Evolutionary conservation across 2,329 filamentous ascomycete species (phyloP).

Genomic region (Ceratocystis ficicola): DNA sequence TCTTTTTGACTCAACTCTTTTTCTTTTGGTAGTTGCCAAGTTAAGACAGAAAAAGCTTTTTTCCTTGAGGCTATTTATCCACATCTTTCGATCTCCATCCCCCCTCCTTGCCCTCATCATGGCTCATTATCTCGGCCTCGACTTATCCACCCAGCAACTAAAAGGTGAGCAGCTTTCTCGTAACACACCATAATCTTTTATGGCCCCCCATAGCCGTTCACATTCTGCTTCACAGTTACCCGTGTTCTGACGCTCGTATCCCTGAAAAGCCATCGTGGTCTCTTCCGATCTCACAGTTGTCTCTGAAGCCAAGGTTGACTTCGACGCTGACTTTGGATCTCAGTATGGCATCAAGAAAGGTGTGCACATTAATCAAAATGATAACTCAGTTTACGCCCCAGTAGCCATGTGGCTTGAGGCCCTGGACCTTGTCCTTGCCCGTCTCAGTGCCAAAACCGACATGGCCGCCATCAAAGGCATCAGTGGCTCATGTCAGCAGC

Average conservation of each 20-base stretch:
- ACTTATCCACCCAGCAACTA: constrained; percentile 91
- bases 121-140: constrained; percentile 72
- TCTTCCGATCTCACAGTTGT: constrained; percentile 68
- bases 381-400: constrained; percentile 84
- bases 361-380: constrained; percentile 66
- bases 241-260: constrained; percentile 8
- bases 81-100: neutral
- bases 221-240: neutral
- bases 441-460: constrained; percentile 53
- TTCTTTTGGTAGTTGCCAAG: neutral
- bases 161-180: constrained; percentile 49
- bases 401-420: constrained; percentile 93
- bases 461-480: constrained; percentile 66
- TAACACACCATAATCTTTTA: neutral
- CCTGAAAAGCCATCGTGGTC: constrained; percentile 59
- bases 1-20: neutral
- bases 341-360: constrained; percentile 79
- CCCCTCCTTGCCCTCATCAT: neutral
- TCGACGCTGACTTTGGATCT: constrained; percentile 65
- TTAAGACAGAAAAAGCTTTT: neutral
- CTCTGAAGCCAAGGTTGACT: constrained; percentile 83
- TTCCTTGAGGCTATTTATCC: neutral
- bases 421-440: constrained; percentile 68
- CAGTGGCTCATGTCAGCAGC: constrained; percentile 90
- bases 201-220: too few relatives aligned